Evolutionary conservation across 768 basidiomycete species (phyloP), one percentile per base, ranked within the genome.

Genomic region (Hebeloma cylindrosporum): DNA sequence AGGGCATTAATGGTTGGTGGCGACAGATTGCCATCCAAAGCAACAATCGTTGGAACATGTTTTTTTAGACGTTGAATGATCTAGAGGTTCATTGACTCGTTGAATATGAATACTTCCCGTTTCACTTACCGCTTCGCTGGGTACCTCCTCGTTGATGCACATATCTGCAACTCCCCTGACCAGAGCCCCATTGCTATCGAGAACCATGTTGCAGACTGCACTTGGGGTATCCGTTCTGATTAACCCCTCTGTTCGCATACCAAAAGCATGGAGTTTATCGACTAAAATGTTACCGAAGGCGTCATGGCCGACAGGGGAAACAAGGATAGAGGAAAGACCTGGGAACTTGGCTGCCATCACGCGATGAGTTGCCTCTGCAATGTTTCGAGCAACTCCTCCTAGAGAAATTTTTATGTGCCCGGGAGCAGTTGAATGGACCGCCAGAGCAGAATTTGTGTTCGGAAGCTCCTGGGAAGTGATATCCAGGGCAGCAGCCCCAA

Each of bases 321-420:
- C 67, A 29, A 99, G 72, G 9, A 91, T 51, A 1, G 78, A 73
- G 5, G 73, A 64, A 7, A 65, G 53, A 5, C 65, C 62, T 31
- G 62, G 58, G 31, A 54, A 64, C 40, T 59, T 60, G 21, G 68
- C 57, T 14, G 67, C 57, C 48, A 83, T 60, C 4, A 85, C 62
- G 21, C 88, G 80, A 60, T 89, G 83, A 5, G 92, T 77, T 1
- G 93, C 90, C 62, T 97, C 93, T 2, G 94, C 88, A 31, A 99
- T 80, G 61, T 99, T 99, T n/a, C 94, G 83, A 1, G 80, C 93
- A 10, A 99, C 95, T 21, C 95, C 95, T 1, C 95, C 95, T 4
- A 89, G 68, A 0, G 85, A 77, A 28, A 94, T 48, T 11, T 72
- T 68, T 18, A 98, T 80, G 9, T 61, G 69, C 7, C 96, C 96